phyloP scores from a whole-genome alignment of 2,329 filamentous ascomycete genomes.

The Ceratocystiopsis brevicomis region DNA sequence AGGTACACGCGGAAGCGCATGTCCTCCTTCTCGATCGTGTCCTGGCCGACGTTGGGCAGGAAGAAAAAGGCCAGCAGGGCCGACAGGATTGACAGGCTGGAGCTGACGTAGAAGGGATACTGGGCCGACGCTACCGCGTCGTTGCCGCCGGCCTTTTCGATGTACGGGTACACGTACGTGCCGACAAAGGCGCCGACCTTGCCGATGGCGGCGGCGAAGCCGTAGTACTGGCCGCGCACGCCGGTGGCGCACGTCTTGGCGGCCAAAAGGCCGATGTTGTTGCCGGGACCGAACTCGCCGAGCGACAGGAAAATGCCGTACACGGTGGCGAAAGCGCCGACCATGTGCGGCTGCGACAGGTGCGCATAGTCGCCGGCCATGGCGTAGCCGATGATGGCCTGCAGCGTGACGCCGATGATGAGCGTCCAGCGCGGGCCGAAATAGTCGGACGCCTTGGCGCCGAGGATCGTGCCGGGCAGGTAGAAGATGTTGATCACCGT shows the following conservation, averaged over 20 bases:
- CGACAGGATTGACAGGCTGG: conserved; percentile 55
- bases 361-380: conserved; percentile 64
- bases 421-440: conserved; percentile 63
- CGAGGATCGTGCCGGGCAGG: conserved; percentile 61
- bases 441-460: conserved; percentile 59
- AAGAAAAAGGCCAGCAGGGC: conserved; percentile 45
- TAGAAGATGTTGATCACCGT: conserved; percentile 80
- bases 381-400: conserved; percentile 68
- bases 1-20: conserved; percentile 56
- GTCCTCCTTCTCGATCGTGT: conserved; percentile 70
- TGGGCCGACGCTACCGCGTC: conserved; percentile 44
- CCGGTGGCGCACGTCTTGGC: conserved; percentile 78
- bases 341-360: conserved; percentile 46
- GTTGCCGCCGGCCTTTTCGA: conserved; percentile 39
- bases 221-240: conserved; percentile 62
- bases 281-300: conserved; percentile 68
- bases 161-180: conserved; percentile 62
- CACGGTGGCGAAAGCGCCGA: conserved; percentile 60
- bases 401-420: conserved; percentile 47
- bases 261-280: conserved; percentile 78
- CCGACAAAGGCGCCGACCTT: conserved; percentile 76
- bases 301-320: conserved; percentile 63
- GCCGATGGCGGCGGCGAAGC: conserved; percentile 51
- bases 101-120: conserved; percentile 80
- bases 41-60: conserved; percentile 62